These are phyloP conservation scores for Gossypium schwendimanii DNA, from an alignment of 441 rosid species.

Conservation along the genomic window DNA sequence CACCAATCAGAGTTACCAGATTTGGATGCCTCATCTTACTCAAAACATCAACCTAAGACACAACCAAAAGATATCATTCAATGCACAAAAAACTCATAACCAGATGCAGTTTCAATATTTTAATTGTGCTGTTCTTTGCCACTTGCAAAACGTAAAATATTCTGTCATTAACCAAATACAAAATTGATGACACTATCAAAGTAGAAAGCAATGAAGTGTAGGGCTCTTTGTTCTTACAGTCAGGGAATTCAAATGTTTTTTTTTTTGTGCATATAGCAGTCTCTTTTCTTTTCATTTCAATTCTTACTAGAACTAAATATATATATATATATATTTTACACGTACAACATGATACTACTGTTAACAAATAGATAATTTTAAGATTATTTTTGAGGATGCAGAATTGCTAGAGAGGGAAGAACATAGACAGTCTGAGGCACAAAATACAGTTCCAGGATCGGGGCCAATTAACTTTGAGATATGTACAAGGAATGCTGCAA, in stretches of 20 bases:
- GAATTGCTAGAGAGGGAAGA: background rate
- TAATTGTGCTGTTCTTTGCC: background rate
- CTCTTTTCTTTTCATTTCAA: background rate
- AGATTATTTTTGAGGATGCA: background rate
- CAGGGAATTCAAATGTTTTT: background rate
- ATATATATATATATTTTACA: background rate
- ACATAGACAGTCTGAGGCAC: background rate
- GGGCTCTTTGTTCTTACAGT: background rate
- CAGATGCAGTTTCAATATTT: slow-evolving; percentile 6
- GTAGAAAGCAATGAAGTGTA: background rate
- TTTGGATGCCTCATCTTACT: slow-evolving; percentile 91
- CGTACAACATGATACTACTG: background rate
- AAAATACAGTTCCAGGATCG: background rate
- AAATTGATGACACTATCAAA: background rate
- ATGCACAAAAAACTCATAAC: background rate
- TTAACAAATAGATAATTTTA: background rate
- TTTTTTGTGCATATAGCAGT: background rate
- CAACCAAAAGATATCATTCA: slow-evolving; percentile 16
- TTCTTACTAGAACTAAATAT: background rate
- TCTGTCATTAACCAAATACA: background rate
- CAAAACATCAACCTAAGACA: slow-evolving; percentile 68
- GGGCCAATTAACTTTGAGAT: background rate
- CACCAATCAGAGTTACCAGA: slow-evolving; percentile 76
- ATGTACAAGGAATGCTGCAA: background rate
- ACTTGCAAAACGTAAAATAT: slow-evolving; percentile 1